Percentiles rank a stretch among this genome's conserved stretches.
phyloP scores from a whole-genome alignment of 2,329 filamentous ascomycete species.

The Dothideomycetes sp. region DNA sequence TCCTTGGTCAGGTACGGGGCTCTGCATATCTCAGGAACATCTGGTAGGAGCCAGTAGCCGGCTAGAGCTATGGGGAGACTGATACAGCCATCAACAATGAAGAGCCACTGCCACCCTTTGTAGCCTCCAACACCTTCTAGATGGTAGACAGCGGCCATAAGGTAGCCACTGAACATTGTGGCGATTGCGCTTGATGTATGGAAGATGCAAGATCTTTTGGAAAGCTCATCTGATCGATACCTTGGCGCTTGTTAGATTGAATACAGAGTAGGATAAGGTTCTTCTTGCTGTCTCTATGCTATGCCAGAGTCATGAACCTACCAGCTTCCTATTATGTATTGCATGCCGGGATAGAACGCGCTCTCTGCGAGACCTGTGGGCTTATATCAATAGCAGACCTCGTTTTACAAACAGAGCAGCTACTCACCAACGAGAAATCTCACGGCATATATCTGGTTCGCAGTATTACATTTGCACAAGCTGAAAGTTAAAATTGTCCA shows the following conservation, averaged over 20 bases:
- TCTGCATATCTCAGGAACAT: conserved; percentile 39
- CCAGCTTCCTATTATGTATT: conserved; percentile 42
- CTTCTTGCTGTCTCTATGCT: no score
- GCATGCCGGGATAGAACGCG: conserved; percentile 42
- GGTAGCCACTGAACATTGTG: conserved; percentile 40
- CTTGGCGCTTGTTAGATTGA: no score
- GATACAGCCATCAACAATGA: conserved; percentile 44
- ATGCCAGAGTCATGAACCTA: no score
- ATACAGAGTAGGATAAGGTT: no score
- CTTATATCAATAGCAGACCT: no score
- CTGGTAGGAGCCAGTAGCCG: conserved; percentile 39
- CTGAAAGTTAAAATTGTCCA: conserved; percentile 41
- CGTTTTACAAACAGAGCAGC: no score
- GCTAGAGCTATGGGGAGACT: conserved; percentile 40
- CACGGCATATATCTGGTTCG: conserved; percentile 34
- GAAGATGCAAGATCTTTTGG: conserved; percentile 43
- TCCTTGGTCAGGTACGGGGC: conserved; percentile 37
- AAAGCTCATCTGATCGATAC: conserved; percentile 39
- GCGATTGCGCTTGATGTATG: conserved; percentile 36
- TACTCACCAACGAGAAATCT: conserved; percentile 39
- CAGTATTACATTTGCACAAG: conserved; percentile 28
- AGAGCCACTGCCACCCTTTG: conserved; percentile 41
- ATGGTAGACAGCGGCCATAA: conserved; percentile 43
- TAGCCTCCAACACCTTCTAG: conserved; percentile 38
- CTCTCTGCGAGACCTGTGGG: conserved; percentile 27